These are phyloP conservation scores for Leptodontidium sp. DNA, from an alignment of 2,329 filamentous ascomycete genomes.

Conservation along the genomic window DNA sequence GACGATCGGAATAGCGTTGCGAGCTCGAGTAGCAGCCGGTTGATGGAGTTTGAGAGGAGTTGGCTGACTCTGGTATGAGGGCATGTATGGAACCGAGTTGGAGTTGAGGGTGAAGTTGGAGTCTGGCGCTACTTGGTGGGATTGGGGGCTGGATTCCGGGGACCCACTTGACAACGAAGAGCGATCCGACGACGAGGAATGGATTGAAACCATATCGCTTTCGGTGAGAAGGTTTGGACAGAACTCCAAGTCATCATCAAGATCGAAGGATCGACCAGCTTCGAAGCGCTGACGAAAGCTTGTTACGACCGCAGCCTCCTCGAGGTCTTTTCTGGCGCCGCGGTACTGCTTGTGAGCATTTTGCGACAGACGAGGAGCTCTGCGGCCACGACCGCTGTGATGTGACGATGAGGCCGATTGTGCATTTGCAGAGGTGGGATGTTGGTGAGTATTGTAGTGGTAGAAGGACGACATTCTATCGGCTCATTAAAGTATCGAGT, in stretches of 20 bases:
- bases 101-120: slow-evolving; percentile 79
- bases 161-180: slow-evolving; percentile 96
- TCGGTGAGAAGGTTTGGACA: slow-evolving; percentile 92
- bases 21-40: slow-evolving; percentile 84
- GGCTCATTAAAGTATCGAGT: slow-evolving; percentile 39
- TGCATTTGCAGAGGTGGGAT: slow-evolving; percentile 61
- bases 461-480: slow-evolving; percentile 70
- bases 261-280: slow-evolving; percentile 89
- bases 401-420: slow-evolving; percentile 62
- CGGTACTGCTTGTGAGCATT: slow-evolving; percentile 89
- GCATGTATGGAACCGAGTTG: slow-evolving; percentile 70
- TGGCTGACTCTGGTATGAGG: slow-evolving; percentile 72
- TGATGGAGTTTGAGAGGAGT: slow-evolving; percentile 84
- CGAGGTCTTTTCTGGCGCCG: slow-evolving; percentile 75
- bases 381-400: slow-evolving; percentile 82
- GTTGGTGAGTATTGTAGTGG: slow-evolving; percentile 66
- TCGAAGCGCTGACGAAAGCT: slow-evolving; percentile 90
- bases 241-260: slow-evolving; percentile 96
- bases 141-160: slow-evolving; percentile 88
- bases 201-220: slow-evolving; percentile 83
- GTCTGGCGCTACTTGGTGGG: slow-evolving; percentile 77
- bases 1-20: slow-evolving; percentile 97
- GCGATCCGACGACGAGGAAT: slow-evolving; percentile 87
- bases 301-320: slow-evolving; percentile 79
- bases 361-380: slow-evolving; percentile 83